Evolutionary conservation across 306 rosid genomes (phyloP), one percentile per base, ranked within the genome.

Genomic region (Hippophae tibetana): DNA sequence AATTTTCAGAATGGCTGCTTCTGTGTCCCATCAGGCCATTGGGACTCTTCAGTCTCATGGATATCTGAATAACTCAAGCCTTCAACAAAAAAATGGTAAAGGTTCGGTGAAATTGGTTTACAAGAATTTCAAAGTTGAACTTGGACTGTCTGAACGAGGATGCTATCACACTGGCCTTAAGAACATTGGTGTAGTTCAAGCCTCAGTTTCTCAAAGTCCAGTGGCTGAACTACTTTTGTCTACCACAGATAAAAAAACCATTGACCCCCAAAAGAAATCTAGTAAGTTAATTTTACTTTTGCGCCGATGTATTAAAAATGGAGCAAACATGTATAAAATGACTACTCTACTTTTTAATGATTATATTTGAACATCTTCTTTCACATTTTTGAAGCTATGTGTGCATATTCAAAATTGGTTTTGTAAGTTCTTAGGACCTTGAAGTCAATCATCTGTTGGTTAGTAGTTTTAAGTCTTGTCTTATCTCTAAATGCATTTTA

Each of bases 1-100:
- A 49, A 42, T 60, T 47, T 76, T 81, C 79, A 86, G 92, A 60
- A 93, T 93, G 99, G 94, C 97, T 55, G 77, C 95, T 64, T 75
- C 83, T 71, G 84, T 66, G 40, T 82, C 64, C 80, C 74, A 74
- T 62, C 93, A 77, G 65, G 72, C 76, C 56, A 62, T 85, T 64
- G 86, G 93, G 56, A 71, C 73, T 60, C 54, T 66, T 62, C 81
- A 77, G 63, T 46, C 81, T 11, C 72, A 61, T 40, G 72, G 83
- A 11, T 56, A 67, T 63, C 63, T 69, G 31, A 61, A 58, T 42
- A 65, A 62, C 40, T 47, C 71, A 6, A 67, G 71, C 51, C 61
- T 71, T 51, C 71, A 55, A 14, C 84, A 67, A 61, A 82, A 75
- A 56, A 74, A 65, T 63, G 31, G 52, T 23, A 68, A n/a, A 54